Conservation (phyloP, 768 basidiomycete species). For the Filobasidium floriforme region DNA sequence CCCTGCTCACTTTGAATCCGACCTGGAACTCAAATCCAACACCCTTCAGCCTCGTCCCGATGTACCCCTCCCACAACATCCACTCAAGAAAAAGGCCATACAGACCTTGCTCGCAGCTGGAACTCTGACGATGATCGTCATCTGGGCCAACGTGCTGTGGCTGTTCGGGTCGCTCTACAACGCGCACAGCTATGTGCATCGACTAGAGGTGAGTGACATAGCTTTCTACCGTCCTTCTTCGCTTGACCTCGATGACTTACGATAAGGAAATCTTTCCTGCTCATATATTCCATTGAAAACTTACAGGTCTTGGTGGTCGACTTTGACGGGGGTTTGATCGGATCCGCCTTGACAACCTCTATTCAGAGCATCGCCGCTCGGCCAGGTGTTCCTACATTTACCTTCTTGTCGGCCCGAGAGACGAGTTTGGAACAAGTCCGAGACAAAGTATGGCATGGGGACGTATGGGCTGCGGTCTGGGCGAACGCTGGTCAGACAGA, state of each 20-base stretch:
- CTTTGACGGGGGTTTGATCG: background rate
- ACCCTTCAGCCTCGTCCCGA: too few relatives aligned
- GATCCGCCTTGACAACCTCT: background rate
- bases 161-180: conserved; percentile 13
- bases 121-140: background rate
- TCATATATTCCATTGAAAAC: background rate
- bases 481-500: conserved; percentile 3
- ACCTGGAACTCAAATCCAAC: too few relatives aligned
- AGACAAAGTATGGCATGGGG: conserved; percentile 8
- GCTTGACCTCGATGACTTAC: background rate
- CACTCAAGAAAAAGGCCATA: conserved; percentile 8
- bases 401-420: background rate
- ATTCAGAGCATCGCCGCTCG: background rate
- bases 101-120: background rate
- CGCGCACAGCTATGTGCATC: background rate
- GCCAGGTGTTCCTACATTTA: background rate
- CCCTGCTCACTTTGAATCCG: too few relatives aligned
- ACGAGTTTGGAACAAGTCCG: background rate
- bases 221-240: background rate
- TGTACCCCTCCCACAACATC: too few relatives aligned
- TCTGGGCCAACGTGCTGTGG: conserved; percentile 9
- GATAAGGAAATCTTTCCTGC: too few relatives aligned
- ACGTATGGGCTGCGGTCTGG: conserved; percentile 12
- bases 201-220: background rate
- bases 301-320: conserved; percentile 4